phyloP scores from a whole-genome alignment of 75 land plant genomes.

The Isoetes taiwanensis region DNA sequence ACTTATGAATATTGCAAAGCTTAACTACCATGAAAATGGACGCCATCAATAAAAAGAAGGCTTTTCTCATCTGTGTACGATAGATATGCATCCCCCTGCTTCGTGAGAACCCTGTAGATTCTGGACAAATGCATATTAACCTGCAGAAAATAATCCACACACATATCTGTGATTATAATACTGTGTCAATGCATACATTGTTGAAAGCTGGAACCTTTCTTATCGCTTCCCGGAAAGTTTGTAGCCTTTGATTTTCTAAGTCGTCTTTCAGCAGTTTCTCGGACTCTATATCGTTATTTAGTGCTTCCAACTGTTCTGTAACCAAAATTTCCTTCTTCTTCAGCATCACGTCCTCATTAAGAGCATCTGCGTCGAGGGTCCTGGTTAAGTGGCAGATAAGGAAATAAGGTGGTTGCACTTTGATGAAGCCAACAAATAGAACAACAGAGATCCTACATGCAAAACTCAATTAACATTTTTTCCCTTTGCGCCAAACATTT shows the following conservation, averaged over 20 bases:
- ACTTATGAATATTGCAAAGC: too few relatives aligned
- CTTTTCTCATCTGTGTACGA: slow-evolving; percentile 21
- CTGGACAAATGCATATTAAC: slow-evolving; percentile 9
- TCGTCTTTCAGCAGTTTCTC: slow-evolving; percentile 10
- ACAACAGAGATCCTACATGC: too few relatives aligned
- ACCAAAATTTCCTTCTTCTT: slow-evolving; percentile 13
- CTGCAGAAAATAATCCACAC: too few relatives aligned
- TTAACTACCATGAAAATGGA: slow-evolving; percentile 19
- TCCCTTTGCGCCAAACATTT: too few relatives aligned
- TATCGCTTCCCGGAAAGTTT: slow-evolving; percentile 9
- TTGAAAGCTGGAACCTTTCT: slow-evolving; percentile 8
- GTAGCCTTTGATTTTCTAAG: slow-evolving; percentile 19
- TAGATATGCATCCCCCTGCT: slow-evolving; percentile 24
- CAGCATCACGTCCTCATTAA: slow-evolving; percentile 16
- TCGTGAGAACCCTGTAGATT: slow-evolving; percentile 14
- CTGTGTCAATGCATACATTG: too few relatives aligned
- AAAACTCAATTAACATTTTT: too few relatives aligned
- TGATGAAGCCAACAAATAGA: too few relatives aligned
- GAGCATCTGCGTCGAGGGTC: slow-evolving; percentile 7
- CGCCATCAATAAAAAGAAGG: slow-evolving; percentile 17
- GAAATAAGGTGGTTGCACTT: too few relatives aligned
- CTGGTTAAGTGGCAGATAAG: not conserved
- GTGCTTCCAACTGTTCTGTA: slow-evolving; percentile 4
- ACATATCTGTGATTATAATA: too few relatives aligned
- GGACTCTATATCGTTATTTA: slow-evolving; percentile 5